These are phyloP conservation scores for Isatis tinctoria DNA, from an alignment of 345 rosid species.

Conservation along the genomic window DNA sequence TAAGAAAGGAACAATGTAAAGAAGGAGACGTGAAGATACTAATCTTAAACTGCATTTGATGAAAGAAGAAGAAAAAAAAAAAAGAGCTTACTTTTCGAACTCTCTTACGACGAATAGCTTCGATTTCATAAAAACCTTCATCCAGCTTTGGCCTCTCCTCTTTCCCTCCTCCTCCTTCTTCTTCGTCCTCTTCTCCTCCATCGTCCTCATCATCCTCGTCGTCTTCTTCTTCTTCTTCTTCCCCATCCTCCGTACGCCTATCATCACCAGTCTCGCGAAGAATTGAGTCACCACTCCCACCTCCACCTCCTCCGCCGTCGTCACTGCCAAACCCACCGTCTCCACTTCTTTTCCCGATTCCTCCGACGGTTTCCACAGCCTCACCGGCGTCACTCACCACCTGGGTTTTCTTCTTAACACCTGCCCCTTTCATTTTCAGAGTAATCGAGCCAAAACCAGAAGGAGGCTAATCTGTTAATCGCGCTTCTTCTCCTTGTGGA, in stretches of 20 bases:
- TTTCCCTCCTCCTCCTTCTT: slow-evolving; percentile 31
- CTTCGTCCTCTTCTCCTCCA: slow-evolving; percentile 36
- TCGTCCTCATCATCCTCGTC: slow-evolving; percentile 38
- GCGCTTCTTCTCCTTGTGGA: neutral
- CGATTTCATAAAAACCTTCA: slow-evolving; percentile 92
- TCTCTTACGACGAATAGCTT: slow-evolving; percentile 91
- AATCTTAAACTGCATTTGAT: neutral
- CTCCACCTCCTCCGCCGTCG: neutral
- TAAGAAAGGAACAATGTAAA: neutral
- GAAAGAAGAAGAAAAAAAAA: neutral
- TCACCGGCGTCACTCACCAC: slow-evolving; percentile 15
- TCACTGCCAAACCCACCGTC: slow-evolving; percentile 14
- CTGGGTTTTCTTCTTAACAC: slow-evolving; percentile 25
- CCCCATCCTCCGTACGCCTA: slow-evolving; percentile 29
- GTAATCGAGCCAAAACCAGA: neutral
- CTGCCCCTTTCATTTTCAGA: slow-evolving; percentile 25
- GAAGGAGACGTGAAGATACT: neutral
- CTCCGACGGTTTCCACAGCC: slow-evolving; percentile 4
- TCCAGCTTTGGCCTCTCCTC: slow-evolving; percentile 77
- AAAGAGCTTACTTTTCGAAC: slow-evolving; percentile 63
- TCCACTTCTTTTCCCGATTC: slow-evolving; percentile 9
- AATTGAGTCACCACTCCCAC: slow-evolving; percentile 13
- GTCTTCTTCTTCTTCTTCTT: slow-evolving; percentile 20
- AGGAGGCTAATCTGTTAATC: slow-evolving; percentile 4
- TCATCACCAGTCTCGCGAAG: slow-evolving; percentile 28